These are phyloP conservation scores for Elongisporangium undulatum DNA, from an alignment of 352 stramenopile species.

Conservation along the genomic window DNA sequence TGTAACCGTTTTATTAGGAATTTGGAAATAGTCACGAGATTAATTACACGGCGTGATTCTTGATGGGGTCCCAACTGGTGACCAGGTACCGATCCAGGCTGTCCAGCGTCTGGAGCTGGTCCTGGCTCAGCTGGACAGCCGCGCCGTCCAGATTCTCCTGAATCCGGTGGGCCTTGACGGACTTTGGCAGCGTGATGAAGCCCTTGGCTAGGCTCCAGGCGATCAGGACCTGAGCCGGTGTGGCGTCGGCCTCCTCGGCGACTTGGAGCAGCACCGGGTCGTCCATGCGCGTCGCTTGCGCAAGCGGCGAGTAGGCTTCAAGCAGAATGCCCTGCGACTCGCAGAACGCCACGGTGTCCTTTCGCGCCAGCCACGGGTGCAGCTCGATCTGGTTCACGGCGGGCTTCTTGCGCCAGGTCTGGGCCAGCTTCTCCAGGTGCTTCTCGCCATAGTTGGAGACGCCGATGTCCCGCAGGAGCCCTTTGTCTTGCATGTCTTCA, in stretches of 20 bases:
- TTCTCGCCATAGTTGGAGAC: slow-evolving; percentile 87
- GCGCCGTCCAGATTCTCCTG: slow-evolving; percentile 44
- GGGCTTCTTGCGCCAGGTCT: slow-evolving; percentile 32
- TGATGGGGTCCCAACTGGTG: slow-evolving; percentile 2
- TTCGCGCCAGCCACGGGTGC: slow-evolving; percentile 48
- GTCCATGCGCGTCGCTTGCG: slow-evolving; percentile 17
- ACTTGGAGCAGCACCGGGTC: no score
- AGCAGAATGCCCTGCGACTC: slow-evolving; percentile 24
- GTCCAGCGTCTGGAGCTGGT: neutral
- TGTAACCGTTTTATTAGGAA: no score
- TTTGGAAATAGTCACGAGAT: no score
- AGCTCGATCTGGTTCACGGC: slow-evolving; percentile 77
- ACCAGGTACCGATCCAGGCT: neutral
- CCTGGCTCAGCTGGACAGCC: slow-evolving; percentile 22
- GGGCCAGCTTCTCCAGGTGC: slow-evolving; percentile 75
- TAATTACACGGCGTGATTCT: neutral
- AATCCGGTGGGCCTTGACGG: slow-evolving; percentile 36
- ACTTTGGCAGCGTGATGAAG: slow-evolving; percentile 52
- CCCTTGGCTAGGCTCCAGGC: slow-evolving; percentile 36
- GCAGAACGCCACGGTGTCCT: slow-evolving; percentile 49
- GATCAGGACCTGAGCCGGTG: slow-evolving; percentile 40
- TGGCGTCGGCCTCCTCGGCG: slow-evolving; percentile 21
- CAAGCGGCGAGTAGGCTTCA: slow-evolving; percentile 41
- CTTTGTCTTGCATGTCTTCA: slow-evolving; percentile 32
- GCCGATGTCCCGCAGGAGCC: slow-evolving; percentile 79